phyloP scores from a whole-genome alignment of 2,329 filamentous ascomycete species.

The Cladosporium velox region DNA sequence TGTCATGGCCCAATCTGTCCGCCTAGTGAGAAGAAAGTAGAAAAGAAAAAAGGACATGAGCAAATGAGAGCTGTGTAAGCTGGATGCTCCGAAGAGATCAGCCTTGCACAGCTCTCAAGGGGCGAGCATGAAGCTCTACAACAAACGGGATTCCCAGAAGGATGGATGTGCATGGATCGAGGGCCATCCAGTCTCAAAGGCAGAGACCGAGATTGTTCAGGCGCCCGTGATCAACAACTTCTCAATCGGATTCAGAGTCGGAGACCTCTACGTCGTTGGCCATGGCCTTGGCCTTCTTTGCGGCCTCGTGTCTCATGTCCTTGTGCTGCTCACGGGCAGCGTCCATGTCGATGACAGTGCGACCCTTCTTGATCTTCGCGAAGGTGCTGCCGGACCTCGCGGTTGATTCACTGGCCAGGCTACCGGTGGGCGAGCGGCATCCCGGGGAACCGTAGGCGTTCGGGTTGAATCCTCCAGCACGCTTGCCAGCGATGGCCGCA shows the following conservation, averaged over 20 bases:
- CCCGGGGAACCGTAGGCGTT: neutral
- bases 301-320: neutral
- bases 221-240: neutral
- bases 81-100: neutral
- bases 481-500: neutral
- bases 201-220: neutral
- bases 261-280: neutral
- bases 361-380: neutral
- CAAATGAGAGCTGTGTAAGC: neutral
- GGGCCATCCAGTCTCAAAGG: neutral
- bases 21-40: neutral
- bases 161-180: neutral
- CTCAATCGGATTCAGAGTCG: neutral
- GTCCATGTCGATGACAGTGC: slow-evolving; percentile 1
- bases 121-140: neutral
- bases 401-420: neutral
- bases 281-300: neutral
- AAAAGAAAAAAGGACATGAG: neutral
- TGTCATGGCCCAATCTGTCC: neutral
- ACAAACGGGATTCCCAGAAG: neutral
- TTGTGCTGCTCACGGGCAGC: neutral
- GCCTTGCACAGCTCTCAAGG: neutral
- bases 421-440: neutral
- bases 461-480: neutral
- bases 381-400: neutral